phyloP scores from a whole-genome alignment of 768 basidiomycete genomes.

The Russula sp. region DNA sequence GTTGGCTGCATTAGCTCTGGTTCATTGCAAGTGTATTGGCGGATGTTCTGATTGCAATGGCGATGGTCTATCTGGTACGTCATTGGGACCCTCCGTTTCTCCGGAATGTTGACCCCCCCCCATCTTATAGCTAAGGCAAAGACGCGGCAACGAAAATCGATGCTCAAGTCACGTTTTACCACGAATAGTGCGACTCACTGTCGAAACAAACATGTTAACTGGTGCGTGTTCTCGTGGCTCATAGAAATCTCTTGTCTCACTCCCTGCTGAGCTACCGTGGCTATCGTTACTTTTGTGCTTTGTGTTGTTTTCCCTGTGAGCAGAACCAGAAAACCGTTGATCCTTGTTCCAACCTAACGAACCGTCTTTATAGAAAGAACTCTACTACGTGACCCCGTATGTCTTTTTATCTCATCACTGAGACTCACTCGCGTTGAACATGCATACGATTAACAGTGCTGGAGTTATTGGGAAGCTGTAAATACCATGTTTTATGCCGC shows the following conservation, averaged over 20 bases:
- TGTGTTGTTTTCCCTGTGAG: conserved; percentile 9
- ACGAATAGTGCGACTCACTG: conserved; percentile 26
- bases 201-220: conserved; percentile 25
- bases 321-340: not conserved
- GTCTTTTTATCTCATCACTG: not conserved
- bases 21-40: not conserved
- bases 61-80: conserved; percentile 11
- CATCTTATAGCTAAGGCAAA: not conserved
- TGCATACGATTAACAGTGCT: conserved; percentile 12
- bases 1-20: conserved; percentile 9
- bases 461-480: conserved; percentile 23
- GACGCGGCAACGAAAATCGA: conserved; percentile 1
- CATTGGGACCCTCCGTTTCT: not conserved
- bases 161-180: conserved; percentile 18
- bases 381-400: conserved; percentile 5
- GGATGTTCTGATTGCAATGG: conserved; percentile 15
- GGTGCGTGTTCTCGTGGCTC: too few species aligned
- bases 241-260: too few species aligned
- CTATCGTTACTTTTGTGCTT: conserved; percentile 5
- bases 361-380: not conserved
- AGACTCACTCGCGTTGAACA: not conserved
- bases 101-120: not conserved
- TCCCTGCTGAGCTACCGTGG: too few species aligned
- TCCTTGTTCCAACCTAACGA: not conserved
- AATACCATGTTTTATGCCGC: not conserved